A percentile compares a stretch with the other conserved stretches of the same genome.
phyloP scores from a whole-genome alignment of 805 yeast genomes.

The Saccharomycopsis selenospora region DNA sequence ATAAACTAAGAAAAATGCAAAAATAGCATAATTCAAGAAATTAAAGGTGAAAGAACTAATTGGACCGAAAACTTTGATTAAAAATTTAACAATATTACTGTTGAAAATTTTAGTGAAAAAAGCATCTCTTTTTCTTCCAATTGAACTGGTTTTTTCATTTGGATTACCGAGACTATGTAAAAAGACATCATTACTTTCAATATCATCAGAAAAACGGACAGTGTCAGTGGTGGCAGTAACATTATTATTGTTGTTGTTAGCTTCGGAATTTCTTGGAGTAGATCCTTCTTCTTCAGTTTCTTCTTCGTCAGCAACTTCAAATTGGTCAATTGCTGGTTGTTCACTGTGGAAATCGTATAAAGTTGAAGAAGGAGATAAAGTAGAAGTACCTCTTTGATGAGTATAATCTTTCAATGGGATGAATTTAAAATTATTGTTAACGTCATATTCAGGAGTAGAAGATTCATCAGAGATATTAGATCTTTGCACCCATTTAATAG shows the following conservation, averaged over 20 bases:
- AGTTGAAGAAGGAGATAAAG: constrained; percentile 21
- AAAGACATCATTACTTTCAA: constrained; percentile 10
- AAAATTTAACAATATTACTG: constrained; percentile 23
- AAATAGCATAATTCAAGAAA: constrained; percentile 55
- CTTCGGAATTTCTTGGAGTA: constrained; percentile 15
- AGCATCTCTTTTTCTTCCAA: constrained; percentile 29
- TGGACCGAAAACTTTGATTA: constrained; percentile 19
- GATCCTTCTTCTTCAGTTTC: constrained; percentile 9
- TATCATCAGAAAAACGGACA: constrained; percentile 11
- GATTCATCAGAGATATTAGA: background rate
- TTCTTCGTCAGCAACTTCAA: constrained; percentile 19
- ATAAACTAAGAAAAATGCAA: constrained; percentile 52
- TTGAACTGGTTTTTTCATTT: constrained; percentile 1
- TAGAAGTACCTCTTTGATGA: constrained; percentile 22
- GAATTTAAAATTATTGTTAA: constrained; percentile 18
- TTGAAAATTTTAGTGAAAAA: constrained; percentile 32
- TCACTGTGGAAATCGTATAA: constrained; percentile 17
- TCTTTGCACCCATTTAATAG: constrained; percentile 35
- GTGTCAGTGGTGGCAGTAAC: constrained; percentile 23
- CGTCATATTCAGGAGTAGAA: constrained; percentile 17
- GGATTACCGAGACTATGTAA: background rate
- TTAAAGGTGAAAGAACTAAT: constrained; percentile 36
- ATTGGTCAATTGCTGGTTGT: constrained; percentile 15
- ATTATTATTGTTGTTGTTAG: background rate
- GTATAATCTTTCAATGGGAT: constrained; percentile 26